Evolutionary conservation across 106 monocot genomes (phyloP).

Genomic region (Xerophyta viscosa): DNA sequence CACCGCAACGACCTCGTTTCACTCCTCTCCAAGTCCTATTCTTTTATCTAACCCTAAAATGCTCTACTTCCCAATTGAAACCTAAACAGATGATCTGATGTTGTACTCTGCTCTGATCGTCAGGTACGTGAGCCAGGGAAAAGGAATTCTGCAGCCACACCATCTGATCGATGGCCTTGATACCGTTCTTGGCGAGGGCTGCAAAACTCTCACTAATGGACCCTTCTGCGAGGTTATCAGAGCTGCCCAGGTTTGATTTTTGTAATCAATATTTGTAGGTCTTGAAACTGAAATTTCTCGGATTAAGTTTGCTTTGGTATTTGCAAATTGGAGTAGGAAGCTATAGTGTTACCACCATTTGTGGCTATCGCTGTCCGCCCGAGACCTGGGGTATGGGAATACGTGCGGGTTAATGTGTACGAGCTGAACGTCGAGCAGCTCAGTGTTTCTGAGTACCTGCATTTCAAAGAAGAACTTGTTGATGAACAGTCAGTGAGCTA

Average conservation of each 20-base stretch:
- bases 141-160: slow-evolving; percentile 37
- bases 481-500: slow-evolving; percentile 46
- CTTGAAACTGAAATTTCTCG: neutral
- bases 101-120: too few species aligned
- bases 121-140: slow-evolving; percentile 35
- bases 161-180: slow-evolving; percentile 31
- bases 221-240: slow-evolving; percentile 34
- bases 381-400: slow-evolving; percentile 63
- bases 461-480: slow-evolving; percentile 68
- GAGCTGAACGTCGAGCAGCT: slow-evolving; percentile 41
- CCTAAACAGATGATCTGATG: too few species aligned
- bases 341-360: slow-evolving; percentile 45
- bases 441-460: slow-evolving; percentile 45
- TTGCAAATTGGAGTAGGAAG: slow-evolving; percentile 46
- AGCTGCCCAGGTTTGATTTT: slow-evolving; percentile 55
- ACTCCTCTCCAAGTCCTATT: slow-evolving; percentile 73
- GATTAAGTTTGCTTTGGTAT: too few species aligned
- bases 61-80: too few species aligned
- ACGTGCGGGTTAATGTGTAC: slow-evolving; percentile 38
- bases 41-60: too few species aligned
- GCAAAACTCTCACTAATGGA: slow-evolving; percentile 26
- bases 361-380: slow-evolving; percentile 55
- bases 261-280: neutral
- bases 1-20: slow-evolving; percentile 91
- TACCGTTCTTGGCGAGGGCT: slow-evolving; percentile 1